Percentiles rank a stretch among this genome's conserved stretches.
Conservation (phyloP, 805 yeast species). For the Barnettozyma sucrosica region DNA sequence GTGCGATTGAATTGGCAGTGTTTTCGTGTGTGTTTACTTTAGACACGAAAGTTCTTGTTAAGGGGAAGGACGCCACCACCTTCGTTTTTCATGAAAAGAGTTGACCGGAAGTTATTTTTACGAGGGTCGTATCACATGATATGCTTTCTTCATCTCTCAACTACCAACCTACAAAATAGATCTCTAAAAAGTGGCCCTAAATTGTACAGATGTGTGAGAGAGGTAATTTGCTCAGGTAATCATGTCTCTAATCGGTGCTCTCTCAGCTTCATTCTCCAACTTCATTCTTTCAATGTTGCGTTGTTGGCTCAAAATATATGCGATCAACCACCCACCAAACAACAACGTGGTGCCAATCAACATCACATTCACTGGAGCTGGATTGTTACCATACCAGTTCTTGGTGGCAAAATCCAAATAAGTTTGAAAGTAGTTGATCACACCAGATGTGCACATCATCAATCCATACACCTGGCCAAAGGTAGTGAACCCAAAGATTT, state of each 20-base stretch:
- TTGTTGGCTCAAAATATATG: constrained; percentile 32
- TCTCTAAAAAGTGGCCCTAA: too few species aligned
- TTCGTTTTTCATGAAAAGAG: not conserved
- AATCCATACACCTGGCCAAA: constrained; percentile 91
- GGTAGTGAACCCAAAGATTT: constrained; percentile 87
- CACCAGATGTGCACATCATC: constrained; percentile 74
- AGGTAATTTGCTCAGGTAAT: not conserved
- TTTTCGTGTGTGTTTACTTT: not conserved
- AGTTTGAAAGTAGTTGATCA: constrained; percentile 71
- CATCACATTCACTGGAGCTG: constrained; percentile 64
- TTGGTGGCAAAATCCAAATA: constrained; percentile 68
- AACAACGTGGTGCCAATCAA: constrained; percentile 51
- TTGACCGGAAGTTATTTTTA: not conserved
- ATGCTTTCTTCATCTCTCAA: not conserved
- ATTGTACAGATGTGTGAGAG: too few species aligned
- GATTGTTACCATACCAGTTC: constrained; percentile 60
- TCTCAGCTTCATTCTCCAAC: constrained; percentile 59
- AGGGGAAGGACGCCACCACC: not conserved
- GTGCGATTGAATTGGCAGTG: not conserved
- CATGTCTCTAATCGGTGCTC: constrained; percentile 43
- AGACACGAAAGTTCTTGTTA: not conserved
- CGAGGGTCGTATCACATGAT: not conserved
- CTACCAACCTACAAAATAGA: not conserved
- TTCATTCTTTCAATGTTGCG: constrained; percentile 40
- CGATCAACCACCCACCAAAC: constrained; percentile 24